Base-by-base conservation (phyloP, 2,329 filamentous ascomycete genomes). In the Penicillium oxalicum region DNA sequence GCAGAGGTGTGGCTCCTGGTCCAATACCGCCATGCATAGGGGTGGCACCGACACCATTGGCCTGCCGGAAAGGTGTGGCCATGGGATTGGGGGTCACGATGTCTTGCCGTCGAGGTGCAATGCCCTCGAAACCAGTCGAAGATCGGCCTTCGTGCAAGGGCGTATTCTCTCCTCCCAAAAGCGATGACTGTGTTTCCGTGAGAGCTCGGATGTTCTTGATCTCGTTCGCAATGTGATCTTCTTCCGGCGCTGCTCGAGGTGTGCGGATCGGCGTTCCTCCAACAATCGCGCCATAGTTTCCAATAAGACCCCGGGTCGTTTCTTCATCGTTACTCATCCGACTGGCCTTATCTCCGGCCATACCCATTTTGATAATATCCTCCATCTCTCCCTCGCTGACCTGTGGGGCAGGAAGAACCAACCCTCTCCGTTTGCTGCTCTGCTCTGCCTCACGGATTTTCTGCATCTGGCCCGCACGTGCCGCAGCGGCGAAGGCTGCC, bases 331-430 rank as follows among this genome's bases (percentile, higher is more conserved):
- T 81, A 4, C 88, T 88, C 66, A 87, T 76, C 54, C 78, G 74
- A 61, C 84, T 90, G 38, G 93, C 93, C 44, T 86, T 84, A 63
- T 96, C 90, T 34, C 91, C 93, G 51, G 90, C 82, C 80, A 95
- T 87, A 39, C 93, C 91, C 90, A 97, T 95, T 75, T 98, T 98
- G 56, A 98, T 89, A 62, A 98, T 97, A 58, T 96, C 91, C 64
- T 98, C 93, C 50, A 98, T 76, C 70, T 98, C 93, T 38, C 83
- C 80, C 63, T 98, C 93, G 67, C 88, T 85, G 60, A 98, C 89
- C 71, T 98, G 93, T 7, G 93, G 93, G 25, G 87, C 77, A 7
- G 93, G 93, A 26, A 98, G 75, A 40, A 85, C 83, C n/a, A 98
- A 76, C 5, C 85, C 74, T 49, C 89, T 82, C 49, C 93, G 82